Percentiles rank a stretch among this genome's conserved stretches.
Conservation (phyloP, 192 early-diverging fungal species). For the Radiomyces spectabilis region DNA sequence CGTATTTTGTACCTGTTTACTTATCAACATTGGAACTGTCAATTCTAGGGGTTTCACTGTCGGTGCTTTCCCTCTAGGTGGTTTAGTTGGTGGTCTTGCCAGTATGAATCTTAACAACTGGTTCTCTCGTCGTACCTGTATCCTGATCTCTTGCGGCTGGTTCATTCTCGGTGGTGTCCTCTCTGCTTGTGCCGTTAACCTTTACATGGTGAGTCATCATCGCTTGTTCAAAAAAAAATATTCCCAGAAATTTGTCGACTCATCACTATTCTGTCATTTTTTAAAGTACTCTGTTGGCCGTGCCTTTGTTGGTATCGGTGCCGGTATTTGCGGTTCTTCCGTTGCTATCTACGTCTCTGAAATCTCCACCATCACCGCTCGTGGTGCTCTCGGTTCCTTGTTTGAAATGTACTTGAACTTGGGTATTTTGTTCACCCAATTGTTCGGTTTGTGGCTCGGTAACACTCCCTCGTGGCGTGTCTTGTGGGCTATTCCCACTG, state of each 20-base stretch:
- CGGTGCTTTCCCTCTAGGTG: slow-evolving; percentile 40
- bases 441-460: slow-evolving; percentile 51
- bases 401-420: slow-evolving; percentile 69
- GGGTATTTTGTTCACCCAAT: slow-evolving; percentile 67
- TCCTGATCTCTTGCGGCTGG: slow-evolving; percentile 59
- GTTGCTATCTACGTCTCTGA: slow-evolving; percentile 61
- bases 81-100: slow-evolving; percentile 40
- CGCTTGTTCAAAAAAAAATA: neutral
- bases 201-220: slow-evolving; percentile 39
- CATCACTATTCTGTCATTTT: neutral
- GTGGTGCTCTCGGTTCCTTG: slow-evolving; percentile 61
- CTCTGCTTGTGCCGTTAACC: slow-evolving; percentile 49
- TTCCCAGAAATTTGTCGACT: neutral
- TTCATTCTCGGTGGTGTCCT: slow-evolving; percentile 58
- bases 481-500: slow-evolving; percentile 50
- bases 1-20: too few relatives aligned
- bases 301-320: slow-evolving; percentile 60
- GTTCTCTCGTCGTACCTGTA: slow-evolving; percentile 38
- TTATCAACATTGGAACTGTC: too few relatives aligned
- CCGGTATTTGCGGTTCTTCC: slow-evolving; percentile 56
- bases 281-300: slow-evolving; percentile 51
- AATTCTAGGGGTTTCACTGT: slow-evolving; percentile 33
- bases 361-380: slow-evolving; percentile 58
- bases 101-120: slow-evolving; percentile 23
- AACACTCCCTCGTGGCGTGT: slow-evolving; percentile 58